Base-by-base conservation (phyloP, 352 stramenopile genomes). In the Phytophthora meadii region DNA sequence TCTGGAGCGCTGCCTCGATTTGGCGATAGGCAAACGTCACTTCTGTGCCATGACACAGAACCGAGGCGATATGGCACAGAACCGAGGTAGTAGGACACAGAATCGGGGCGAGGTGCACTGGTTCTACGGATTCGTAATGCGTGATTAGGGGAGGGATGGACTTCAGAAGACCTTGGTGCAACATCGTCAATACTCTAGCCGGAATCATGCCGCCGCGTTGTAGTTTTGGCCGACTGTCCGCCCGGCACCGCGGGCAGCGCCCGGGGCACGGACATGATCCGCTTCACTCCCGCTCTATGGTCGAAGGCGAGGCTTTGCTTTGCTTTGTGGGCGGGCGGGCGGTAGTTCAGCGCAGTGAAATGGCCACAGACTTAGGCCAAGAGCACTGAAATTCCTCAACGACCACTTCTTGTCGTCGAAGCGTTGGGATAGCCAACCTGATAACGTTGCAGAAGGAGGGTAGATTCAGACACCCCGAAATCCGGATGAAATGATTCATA, bases 61-160 rank as follows among this genome's bases (percentile, higher is more conserved):
- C 28, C 30, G 41, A 17, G 19, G 9, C 39, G 8, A 22, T 30
- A 42, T 54, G 6, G 41, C 48, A 19, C 53, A 61, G 17, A 52
- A 30, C 28, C 30, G 41, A 17, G 19, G 9, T 28, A 4, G 15
- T 30, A 27, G 42, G 6, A 19, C 48, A 19, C 53, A 61, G 17
- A 52, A 30, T 19, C 30, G 41, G 12, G 19, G 9, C 39, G 8
- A 22, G 19, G 36, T 54, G 27, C 2, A 24, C 40, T 6, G 36
- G 61, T 63, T 63, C n/a, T 22, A 58, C 49, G 40, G 44, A 66
- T 66, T 25, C 24, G 58, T 66, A 66, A 59, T 52, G 49, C 40
- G 40, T 17, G 40, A 34, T 10, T 54, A 59, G 49, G 49, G 57
- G 44, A 6, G 37, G 47, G 39, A 58, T 36, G 47, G 28, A 2